These are phyloP conservation scores for Persicaria tinctoria DNA, from an alignment of 148 eudicot species.

Conservation along the genomic window DNA sequence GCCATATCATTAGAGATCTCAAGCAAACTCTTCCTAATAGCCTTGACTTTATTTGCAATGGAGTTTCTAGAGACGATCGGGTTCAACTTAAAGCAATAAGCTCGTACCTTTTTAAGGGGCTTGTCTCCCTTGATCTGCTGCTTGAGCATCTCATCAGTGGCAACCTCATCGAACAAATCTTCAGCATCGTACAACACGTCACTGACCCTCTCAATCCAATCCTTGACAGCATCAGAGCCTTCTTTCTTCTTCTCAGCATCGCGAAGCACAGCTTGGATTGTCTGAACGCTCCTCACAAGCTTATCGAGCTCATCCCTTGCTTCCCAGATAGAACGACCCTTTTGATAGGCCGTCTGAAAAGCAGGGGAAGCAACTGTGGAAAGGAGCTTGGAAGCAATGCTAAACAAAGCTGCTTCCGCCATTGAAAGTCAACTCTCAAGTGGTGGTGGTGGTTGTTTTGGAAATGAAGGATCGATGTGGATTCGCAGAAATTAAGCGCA, in stretches of 20 bases:
- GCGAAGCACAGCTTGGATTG: constrained; percentile 17
- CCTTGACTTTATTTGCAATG: not conserved
- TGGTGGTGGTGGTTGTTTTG: no score
- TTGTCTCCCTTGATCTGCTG: not conserved
- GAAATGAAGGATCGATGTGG: no score
- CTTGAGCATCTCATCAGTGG: not conserved
- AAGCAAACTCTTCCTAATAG: not conserved
- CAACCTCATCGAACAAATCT: not conserved
- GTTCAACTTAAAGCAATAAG: not conserved
- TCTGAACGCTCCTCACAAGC: constrained; percentile 14
- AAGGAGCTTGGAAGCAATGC: not conserved
- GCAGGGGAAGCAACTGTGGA: not conserved
- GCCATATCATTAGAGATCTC: not conserved
- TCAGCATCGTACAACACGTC: not conserved
- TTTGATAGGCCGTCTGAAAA: not conserved
- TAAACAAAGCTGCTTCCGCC: not conserved
- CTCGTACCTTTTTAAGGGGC: not conserved
- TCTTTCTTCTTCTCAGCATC: constrained; percentile 27
- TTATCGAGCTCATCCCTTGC: constrained; percentile 11
- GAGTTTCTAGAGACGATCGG: not conserved
- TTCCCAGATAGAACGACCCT: not conserved
- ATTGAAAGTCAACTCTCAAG: not conserved
- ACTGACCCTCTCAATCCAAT: constrained; percentile 13
- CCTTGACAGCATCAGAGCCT: constrained; percentile 9
- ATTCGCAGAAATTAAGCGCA: no score